These are phyloP conservation scores for Eucalyptus erythrocorys DNA, from an alignment of 345 rosid species.

Conservation along the genomic window DNA sequence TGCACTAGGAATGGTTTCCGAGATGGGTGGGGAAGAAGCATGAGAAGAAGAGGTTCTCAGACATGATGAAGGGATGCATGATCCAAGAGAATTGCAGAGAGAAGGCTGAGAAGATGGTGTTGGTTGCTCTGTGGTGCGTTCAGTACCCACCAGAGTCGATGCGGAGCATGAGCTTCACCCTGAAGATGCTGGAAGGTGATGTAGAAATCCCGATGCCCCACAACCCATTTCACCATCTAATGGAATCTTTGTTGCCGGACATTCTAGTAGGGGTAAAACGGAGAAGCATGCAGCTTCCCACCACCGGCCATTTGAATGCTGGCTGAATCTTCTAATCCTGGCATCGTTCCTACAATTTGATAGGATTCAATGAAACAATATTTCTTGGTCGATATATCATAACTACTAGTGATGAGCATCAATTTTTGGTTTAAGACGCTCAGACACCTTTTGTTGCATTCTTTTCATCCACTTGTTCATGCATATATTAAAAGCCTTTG, in stretches of 20 bases:
- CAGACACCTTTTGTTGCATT: no score
- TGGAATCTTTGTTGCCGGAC: not conserved
- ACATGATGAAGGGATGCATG: not conserved
- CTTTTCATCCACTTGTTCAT: no score
- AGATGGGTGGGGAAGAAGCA: not conserved
- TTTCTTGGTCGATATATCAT: not conserved
- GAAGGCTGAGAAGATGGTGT: not conserved
- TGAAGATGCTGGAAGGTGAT: slow-evolving; percentile 4
- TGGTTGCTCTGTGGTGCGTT: slow-evolving; percentile 2
- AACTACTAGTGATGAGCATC: no score
- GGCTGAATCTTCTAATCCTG: not conserved
- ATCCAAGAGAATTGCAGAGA: not conserved
- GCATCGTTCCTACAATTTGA: not conserved
- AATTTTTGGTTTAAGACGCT: no score
- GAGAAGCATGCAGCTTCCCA: not conserved
- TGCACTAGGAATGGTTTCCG: not conserved
- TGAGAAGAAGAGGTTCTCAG: not conserved
- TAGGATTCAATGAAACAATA: not conserved
- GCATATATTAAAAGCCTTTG: no score
- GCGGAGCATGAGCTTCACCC: not conserved
- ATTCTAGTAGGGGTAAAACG: not conserved
- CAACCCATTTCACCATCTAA: not conserved
- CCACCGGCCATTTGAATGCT: not conserved
- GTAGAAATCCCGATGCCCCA: not conserved
- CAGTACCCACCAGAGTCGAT: not conserved